phyloP scores from a whole-genome alignment of 768 basidiomycete genomes.

The Tricholoma sp. region DNA sequence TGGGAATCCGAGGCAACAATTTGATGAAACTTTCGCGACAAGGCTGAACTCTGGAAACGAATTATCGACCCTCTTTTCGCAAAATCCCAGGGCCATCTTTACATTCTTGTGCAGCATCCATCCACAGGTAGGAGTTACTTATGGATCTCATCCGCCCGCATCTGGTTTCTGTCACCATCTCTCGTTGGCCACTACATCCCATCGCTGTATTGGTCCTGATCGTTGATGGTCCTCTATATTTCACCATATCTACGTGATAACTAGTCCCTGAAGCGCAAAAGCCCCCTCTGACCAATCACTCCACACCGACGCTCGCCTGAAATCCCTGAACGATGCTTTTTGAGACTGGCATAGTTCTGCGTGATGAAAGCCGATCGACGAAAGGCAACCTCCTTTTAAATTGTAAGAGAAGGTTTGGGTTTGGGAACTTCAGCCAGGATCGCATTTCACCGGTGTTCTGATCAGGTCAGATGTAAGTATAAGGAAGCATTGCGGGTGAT shows the following conservation, averaged over 20 bases:
- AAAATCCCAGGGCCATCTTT: too few relatives aligned
- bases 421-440: slow-evolving; percentile 10
- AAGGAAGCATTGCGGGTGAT: slow-evolving; percentile 6
- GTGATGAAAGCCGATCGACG: slow-evolving; percentile 14
- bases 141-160: too few relatives aligned
- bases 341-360: slow-evolving; percentile 20
- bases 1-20: too few relatives aligned
- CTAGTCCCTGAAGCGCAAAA: too few relatives aligned
- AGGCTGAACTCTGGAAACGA: too few relatives aligned
- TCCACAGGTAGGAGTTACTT: too few relatives aligned
- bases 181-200: too few relatives aligned
- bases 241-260: too few relatives aligned
- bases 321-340: slow-evolving; percentile 12
- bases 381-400: slow-evolving; percentile 5
- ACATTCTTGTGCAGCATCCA: too few relatives aligned
- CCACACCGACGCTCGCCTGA: slow-evolving; percentile 16
- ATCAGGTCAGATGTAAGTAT: slow-evolving; percentile 14
- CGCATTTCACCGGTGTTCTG: slow-evolving; percentile 9
- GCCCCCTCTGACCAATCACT: neutral
- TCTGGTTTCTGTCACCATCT: too few relatives aligned
- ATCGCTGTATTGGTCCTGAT: neutral
- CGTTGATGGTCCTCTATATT: neutral
- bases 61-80: too few relatives aligned
- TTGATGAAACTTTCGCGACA: too few relatives aligned
- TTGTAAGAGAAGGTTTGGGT: slow-evolving; percentile 8